A percentile compares a stretch with the other conserved stretches of the same genome.
These are phyloP conservation scores for Aethionema arabicum DNA, from an alignment of 345 rosid genomes.

Conservation along the genomic window DNA sequence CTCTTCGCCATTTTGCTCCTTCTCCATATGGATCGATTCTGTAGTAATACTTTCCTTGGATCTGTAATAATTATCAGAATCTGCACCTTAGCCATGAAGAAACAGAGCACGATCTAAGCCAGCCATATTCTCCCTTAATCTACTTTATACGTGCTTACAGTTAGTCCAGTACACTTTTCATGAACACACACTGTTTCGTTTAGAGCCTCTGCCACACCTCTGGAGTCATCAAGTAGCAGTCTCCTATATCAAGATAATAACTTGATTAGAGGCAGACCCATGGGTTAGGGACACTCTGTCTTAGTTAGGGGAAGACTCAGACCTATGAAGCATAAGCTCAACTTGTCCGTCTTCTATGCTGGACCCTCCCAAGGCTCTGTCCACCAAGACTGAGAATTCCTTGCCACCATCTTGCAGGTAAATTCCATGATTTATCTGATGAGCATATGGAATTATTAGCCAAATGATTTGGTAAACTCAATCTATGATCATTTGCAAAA, in stretches of 20 bases:
- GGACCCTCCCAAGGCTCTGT: slow-evolving; percentile 88
- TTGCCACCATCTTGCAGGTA: slow-evolving; percentile 66
- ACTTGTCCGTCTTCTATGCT: slow-evolving; percentile 88
- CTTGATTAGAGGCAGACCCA: slow-evolving; percentile 22
- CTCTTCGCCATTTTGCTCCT: slow-evolving; percentile 94
- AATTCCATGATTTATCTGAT: slow-evolving; percentile 92
- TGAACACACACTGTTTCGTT: slow-evolving; percentile 82
- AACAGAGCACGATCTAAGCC: slow-evolving; percentile 18
- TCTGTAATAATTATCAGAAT: slow-evolving; percentile 42
- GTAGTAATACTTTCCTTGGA: slow-evolving; percentile 89
- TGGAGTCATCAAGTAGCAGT: slow-evolving; percentile 80
- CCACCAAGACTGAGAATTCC: slow-evolving; percentile 90
- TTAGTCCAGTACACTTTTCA: slow-evolving; percentile 69
- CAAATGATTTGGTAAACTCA: slow-evolving; percentile 21
- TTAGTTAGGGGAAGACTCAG: neutral
- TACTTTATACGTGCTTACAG: slow-evolving; percentile 48
- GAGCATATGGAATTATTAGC: neutral
- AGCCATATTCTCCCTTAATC: neutral
- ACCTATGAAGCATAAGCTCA: slow-evolving; percentile 98
- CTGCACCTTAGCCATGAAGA: slow-evolving; percentile 20
- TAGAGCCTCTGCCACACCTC: slow-evolving; percentile 85
- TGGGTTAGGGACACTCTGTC: neutral
- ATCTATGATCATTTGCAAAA: slow-evolving; percentile 21
- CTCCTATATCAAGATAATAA: slow-evolving; percentile 56
- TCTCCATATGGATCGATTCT: slow-evolving; percentile 81